Conservation (phyloP, 345 rosid species). For the Aegle marmelos region DNA sequence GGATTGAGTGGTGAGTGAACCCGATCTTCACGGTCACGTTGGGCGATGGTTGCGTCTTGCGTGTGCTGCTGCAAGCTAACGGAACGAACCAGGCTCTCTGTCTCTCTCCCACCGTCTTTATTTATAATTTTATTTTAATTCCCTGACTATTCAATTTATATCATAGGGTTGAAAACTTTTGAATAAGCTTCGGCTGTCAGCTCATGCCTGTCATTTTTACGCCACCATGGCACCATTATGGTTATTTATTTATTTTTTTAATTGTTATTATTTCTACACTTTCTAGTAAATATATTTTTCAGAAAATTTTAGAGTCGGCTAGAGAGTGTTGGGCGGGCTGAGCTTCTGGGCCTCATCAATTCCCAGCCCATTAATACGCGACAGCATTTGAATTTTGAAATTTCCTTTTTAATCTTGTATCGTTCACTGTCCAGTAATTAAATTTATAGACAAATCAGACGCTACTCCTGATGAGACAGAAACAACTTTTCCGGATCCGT, state of each 20-base stretch:
- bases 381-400: background rate
- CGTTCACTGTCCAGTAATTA: too few species aligned
- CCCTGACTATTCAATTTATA: too few species aligned
- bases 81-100: too few species aligned
- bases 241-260: background rate
- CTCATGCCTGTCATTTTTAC: background rate
- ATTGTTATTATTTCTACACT: too few species aligned
- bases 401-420: background rate
- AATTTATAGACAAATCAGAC: too few species aligned
- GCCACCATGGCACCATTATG: constrained; percentile 4
- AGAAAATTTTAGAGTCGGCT: background rate
- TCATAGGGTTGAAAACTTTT: background rate
- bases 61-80: background rate
- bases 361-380: background rate
- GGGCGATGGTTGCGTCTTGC: background rate
- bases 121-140: too few species aligned
- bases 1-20: background rate
- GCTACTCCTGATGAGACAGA: too few species aligned
- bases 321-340: background rate
- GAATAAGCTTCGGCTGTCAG: background rate
- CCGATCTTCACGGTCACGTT: constrained; percentile 3
- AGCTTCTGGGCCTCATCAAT: too few species aligned
- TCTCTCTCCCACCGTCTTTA: too few species aligned
- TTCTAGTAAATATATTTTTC: too few species aligned
- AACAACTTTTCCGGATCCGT: too few species aligned